Base-by-base conservation (phyloP, 2,329 filamentous ascomycete species). In the Penicillium sp. region DNA sequence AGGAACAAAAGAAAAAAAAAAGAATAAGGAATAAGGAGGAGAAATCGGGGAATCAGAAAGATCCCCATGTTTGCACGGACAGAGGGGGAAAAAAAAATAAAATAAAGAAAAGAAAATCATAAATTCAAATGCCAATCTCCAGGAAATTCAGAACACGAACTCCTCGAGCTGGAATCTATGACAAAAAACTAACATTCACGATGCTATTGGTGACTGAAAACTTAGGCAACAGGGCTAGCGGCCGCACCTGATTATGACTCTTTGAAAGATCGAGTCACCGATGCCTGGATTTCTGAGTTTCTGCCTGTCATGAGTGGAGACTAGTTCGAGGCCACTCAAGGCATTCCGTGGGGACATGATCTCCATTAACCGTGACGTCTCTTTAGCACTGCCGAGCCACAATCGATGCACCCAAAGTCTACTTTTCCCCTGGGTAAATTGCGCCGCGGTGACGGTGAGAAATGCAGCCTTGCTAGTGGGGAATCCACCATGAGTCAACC, bases 381-480 rank as follows among this genome's bases (percentile, higher is more conserved):
- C 23, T 54, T 63, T 51, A 53, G 61, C 46, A 46, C n/a, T 46
- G 40, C 55, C 54, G 51, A 51, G 45, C 40, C 23, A 40, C 33
- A 15, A 29, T 33, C 40, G 49, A 40, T 33, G 37, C 49, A 15
- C 37, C 46, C 31, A 40, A 40, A 33, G 27, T 31, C 43, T 53
- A 53, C 35, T 42, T 55, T 60, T 46, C 35, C 48, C 50, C 53
- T 40, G 59, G 50, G 54, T 22, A 42, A 47, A 44, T 27, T 40
- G 43, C 31, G 29, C 35, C 31, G 14, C 20, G 23, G 35, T 52
- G 46, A 57, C 58, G 60, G 60, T 62, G 59, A 45, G 53, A 47
- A 25, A 12, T n/a, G 41, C 56, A 59, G 59, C 59, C 61, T 55
- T 48, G 57, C 26, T 46, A 26, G 57, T 59, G 57, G 51, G 48